Conservation (phyloP, 768 basidiomycete genomes). For the Boletus fagicola region DNA sequence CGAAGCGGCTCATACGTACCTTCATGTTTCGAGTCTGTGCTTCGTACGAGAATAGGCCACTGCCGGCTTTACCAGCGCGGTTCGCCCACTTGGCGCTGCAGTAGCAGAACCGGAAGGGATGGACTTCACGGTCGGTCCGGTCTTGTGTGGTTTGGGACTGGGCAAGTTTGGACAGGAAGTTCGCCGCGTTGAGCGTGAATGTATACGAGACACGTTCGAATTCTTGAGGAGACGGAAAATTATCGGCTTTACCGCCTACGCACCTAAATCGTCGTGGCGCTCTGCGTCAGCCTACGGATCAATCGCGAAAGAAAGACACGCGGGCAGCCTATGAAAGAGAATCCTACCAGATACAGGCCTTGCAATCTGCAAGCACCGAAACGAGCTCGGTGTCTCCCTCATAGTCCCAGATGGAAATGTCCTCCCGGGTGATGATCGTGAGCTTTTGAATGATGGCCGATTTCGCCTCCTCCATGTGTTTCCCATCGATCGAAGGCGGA, state of each 20-base stretch:
- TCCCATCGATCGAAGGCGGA: constrained; percentile 24
- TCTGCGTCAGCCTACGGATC: constrained; percentile 3
- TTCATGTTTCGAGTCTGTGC: constrained; percentile 25
- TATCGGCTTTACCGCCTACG: constrained; percentile 25
- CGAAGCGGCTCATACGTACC: constrained; percentile 5
- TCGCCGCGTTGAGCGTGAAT: constrained; percentile 23
- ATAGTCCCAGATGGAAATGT: constrained; percentile 28
- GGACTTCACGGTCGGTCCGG: background rate
- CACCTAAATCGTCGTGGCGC: constrained; percentile 13
- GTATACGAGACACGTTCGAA: constrained; percentile 28
- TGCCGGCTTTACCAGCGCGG: constrained; percentile 13
- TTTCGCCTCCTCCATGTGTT: constrained; percentile 14
- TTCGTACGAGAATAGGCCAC: constrained; percentile 17
- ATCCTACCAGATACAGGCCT: constrained; percentile 26
- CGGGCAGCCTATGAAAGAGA: background rate
- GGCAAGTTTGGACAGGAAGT: constrained; percentile 22
- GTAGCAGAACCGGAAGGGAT: constrained; percentile 28
- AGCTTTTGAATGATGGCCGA: constrained; percentile 21
- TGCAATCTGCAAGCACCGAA: constrained; percentile 21
- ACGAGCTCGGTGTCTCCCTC: constrained; percentile 27
- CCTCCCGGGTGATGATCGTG: constrained; percentile 23
- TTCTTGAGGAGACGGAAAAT: constrained; percentile 22
- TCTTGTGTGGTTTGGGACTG: constrained; percentile 5
- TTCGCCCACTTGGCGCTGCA: constrained; percentile 27
- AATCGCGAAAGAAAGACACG: background rate